Base-by-base conservation (phyloP, 257 asterid species). In the Capsicum pubescens region DNA sequence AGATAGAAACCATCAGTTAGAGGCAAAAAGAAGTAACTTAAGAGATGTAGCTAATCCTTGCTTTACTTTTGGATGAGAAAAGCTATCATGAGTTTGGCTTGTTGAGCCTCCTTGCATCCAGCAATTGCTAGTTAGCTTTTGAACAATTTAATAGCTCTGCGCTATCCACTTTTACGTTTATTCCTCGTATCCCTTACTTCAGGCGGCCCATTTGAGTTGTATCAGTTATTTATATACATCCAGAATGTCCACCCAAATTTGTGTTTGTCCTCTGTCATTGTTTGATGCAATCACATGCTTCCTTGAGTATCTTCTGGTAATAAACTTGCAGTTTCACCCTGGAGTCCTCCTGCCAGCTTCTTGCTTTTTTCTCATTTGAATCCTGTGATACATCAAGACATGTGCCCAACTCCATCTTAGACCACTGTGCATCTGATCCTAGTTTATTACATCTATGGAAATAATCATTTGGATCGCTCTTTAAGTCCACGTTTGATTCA, bases 261-360 rank as follows among this genome's bases (percentile, higher is more conserved):
- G 36, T 71, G 35, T 71, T 71, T 21, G 17, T 71, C 80, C 80
- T 71, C 74, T 11, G 17, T 71, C 39, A 11, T 15, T 19, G 17
- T 71, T 71, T 71, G 39, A 48, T 71, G 80, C 80, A 46, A 71
- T 71, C 56, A 46, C 80, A 71, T 46, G 80, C 58, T 46, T 71
- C 56, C 58, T 46, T 46, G 58, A 71, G 21, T 71, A 71, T 71
- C 80, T 71, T 71, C 56, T 71, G 56, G 79, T 71, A 71, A 71
- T 71, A 71, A 71, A 46, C 58, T 16, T n/a, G 56, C 80, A 46
- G 26, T 71, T 16, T 70, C 17, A 71, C 80, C 42, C 46, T 71
- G 46, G 58, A 46, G 54, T 71, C n/a, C 58, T 48, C 59, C 58
- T 71, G 58, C 58, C 42, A 70, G 32, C n/a, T 19, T 72, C 60